phyloP scores from a whole-genome alignment of 768 basidiomycete species.

The Holtermanniella nyarrowii region DNA sequence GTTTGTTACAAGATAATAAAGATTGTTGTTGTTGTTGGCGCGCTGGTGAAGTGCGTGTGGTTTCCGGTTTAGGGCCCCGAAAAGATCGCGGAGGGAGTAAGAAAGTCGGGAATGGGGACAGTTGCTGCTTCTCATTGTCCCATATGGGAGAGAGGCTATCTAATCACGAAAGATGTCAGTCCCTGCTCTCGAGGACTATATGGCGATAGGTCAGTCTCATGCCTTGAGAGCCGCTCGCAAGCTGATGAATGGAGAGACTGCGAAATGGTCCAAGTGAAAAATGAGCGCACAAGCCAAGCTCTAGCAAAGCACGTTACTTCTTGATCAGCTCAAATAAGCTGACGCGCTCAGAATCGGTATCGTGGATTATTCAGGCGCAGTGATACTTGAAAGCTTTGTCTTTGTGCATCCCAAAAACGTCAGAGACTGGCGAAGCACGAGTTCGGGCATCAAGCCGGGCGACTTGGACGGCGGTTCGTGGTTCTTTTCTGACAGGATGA shows the following conservation, averaged over 20 bases:
- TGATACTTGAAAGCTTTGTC: constrained; percentile 72
- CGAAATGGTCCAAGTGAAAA: constrained; percentile 16
- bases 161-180: neutral
- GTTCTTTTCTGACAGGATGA: neutral
- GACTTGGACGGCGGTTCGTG: constrained; percentile 53
- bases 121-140: no score
- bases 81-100: no score
- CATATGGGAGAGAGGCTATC: no score
- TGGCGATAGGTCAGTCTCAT: constrained; percentile 19
- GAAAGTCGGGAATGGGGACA: no score
- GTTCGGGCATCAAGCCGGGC: constrained; percentile 62
- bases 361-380: constrained; percentile 70
- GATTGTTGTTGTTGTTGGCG: no score
- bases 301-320: constrained; percentile 23
- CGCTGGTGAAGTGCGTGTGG: no score
- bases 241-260: no score
- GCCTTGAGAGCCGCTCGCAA: no score
- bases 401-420: constrained; percentile 65
- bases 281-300: constrained; percentile 11
- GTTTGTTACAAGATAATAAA: no score
- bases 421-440: constrained; percentile 78
- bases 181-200: constrained; percentile 17
- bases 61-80: no score
- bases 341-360: constrained; percentile 50
- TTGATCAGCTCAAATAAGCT: neutral